phyloP scores from a whole-genome alignment of 495 filamentous ascomycete species.

The Entonaema liquescens region DNA sequence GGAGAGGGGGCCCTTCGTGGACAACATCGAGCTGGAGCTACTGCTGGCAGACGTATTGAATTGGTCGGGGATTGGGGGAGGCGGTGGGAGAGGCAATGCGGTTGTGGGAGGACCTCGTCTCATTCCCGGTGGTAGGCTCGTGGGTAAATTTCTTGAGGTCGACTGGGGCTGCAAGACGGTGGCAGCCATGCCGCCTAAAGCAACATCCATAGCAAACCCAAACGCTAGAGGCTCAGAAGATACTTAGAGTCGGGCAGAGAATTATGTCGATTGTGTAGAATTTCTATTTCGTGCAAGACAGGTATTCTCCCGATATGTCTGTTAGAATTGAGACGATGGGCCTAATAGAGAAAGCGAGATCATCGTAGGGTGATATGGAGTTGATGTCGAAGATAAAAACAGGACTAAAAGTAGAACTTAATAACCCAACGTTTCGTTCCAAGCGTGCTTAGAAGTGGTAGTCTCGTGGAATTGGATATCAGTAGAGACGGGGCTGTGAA shows the following conservation, averaged over 20 bases:
- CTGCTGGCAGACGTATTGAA: slow-evolving; percentile 41
- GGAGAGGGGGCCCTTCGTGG: slow-evolving; percentile 54
- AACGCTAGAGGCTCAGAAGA: not conserved
- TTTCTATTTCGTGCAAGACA: not conserved
- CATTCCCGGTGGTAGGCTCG: slow-evolving; percentile 50
- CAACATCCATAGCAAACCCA: slow-evolving; percentile 40
- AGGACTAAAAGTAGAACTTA: slow-evolving; percentile 2
- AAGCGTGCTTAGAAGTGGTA: slow-evolving; percentile 3
- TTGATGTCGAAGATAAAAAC: slow-evolving; percentile 7
- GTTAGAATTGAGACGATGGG: slow-evolving; percentile 12
- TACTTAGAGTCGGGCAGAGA: not conserved
- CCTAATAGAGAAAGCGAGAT: not conserved
- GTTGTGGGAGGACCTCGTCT: slow-evolving; percentile 50
- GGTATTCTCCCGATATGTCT: slow-evolving; percentile 6
- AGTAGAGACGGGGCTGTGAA: slow-evolving; percentile 8
- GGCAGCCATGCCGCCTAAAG: slow-evolving; percentile 44
- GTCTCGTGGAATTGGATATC: slow-evolving; percentile 4
- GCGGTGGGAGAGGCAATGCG: slow-evolving; percentile 50
- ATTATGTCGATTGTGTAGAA: slow-evolving; percentile 14
- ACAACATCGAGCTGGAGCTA: slow-evolving; percentile 48
- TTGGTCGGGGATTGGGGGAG: slow-evolving; percentile 46
- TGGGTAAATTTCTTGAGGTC: slow-evolving; percentile 49
- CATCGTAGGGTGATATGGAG: slow-evolving; percentile 19
- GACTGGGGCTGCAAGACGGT: slow-evolving; percentile 40
- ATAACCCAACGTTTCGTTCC: slow-evolving; percentile 3